phyloP scores from a whole-genome alignment of 345 rosid species.

The Eucalyptus pumila region DNA sequence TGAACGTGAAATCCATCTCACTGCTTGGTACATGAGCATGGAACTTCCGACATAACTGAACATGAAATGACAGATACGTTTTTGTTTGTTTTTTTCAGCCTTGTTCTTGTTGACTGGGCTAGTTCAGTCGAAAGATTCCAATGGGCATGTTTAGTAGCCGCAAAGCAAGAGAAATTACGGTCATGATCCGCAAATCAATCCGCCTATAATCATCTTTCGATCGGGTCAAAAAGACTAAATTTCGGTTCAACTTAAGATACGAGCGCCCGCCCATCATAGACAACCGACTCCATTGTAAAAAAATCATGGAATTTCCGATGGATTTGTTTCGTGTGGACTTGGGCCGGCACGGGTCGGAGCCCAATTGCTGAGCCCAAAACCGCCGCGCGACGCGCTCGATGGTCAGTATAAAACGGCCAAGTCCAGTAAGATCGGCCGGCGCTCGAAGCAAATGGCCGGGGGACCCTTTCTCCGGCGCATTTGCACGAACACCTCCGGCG shows the following conservation, averaged over 20 bases:
- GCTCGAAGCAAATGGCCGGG: not conserved
- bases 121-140: not conserved
- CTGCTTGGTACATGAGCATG: not conserved
- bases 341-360: not conserved
- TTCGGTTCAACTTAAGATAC: not conserved
- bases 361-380: not conserved
- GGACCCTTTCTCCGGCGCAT: slow-evolving; percentile 10
- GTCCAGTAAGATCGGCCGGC: not conserved
- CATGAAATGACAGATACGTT: not conserved
- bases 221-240: not conserved
- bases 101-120: not conserved
- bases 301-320: not conserved
- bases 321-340: not conserved
- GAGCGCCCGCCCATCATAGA: not conserved
- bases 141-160: not conserved
- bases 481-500: slow-evolving; percentile 11
- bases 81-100: not conserved
- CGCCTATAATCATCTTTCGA: not conserved
- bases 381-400: not conserved
- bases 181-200: not conserved
- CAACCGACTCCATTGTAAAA: not conserved
- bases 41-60: not conserved
- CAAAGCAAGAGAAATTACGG: not conserved
- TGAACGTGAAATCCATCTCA: not conserved
- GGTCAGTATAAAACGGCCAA: not conserved